These are phyloP conservation scores for Lasiosphaeria hispida DNA, from an alignment of 495 filamentous ascomycete species.

Conservation along the genomic window DNA sequence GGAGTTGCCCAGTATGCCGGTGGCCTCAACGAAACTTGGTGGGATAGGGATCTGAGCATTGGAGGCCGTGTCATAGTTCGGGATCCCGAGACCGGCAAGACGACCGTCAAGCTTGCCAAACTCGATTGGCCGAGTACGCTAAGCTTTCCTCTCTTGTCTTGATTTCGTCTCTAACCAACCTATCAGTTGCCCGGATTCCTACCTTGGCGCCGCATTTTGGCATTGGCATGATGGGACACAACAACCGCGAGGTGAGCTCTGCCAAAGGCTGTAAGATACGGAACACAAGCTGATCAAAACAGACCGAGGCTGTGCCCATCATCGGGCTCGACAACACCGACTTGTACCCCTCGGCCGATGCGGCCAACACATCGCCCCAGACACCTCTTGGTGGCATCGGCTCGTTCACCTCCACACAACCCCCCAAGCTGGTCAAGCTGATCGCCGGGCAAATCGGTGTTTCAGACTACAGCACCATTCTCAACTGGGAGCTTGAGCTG, in stretches of 20 bases:
- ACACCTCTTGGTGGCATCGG: constrained; percentile 47
- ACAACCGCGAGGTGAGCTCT: constrained; percentile 64
- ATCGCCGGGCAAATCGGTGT: constrained; percentile 74
- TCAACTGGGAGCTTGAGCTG: constrained; percentile 98
- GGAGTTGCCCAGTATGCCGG: constrained; percentile 93
- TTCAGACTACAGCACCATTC: constrained; percentile 64
- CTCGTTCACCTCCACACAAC: constrained; percentile 77
- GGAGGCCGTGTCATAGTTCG: constrained; percentile 85
- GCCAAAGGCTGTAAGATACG: no score
- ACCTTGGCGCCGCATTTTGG: constrained; percentile 95
- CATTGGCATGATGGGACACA: constrained; percentile 66
- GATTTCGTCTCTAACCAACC: neutral
- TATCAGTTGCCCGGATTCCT: constrained; percentile 76
- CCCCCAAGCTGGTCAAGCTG: constrained; percentile 75
- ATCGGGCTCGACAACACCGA: constrained; percentile 82
- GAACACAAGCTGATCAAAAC: neutral
- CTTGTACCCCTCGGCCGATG: constrained; percentile 29
- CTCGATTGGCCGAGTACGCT: constrained; percentile 74
- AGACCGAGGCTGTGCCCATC: constrained; percentile 89
- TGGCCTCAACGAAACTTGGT: constrained; percentile 82
- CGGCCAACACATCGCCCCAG: constrained; percentile 29
- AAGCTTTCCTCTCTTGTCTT: neutral
- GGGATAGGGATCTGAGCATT: constrained; percentile 89
- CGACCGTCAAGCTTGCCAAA: constrained; percentile 79
- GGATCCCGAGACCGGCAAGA: constrained; percentile 69